Evolutionary conservation across 768 basidiomycete species (phyloP).

Genomic region (Scleroderma bovista): DNA sequence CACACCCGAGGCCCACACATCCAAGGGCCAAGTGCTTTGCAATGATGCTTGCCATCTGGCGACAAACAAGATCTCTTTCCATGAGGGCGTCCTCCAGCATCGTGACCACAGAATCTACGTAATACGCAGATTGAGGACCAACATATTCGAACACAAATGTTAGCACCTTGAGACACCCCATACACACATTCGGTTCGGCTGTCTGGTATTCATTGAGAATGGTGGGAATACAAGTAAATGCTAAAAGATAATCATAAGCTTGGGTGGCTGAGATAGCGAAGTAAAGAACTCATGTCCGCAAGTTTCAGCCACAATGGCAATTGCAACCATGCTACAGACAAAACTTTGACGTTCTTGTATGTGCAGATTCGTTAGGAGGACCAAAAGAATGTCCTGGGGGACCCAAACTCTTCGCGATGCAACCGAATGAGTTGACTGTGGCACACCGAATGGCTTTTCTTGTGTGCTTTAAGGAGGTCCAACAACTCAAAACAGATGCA

Average conservation of each 20-base stretch:
- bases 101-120: constrained; percentile 94
- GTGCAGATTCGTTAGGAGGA: constrained; percentile 91
- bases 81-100: constrained; percentile 98
- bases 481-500: constrained; percentile 98
- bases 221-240: constrained; percentile 98
- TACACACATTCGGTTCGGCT: constrained; percentile 96
- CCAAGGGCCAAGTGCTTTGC: constrained; percentile 97
- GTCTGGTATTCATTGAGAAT: constrained; percentile 98
- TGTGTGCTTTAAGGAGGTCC: constrained; percentile 96
- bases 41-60: constrained; percentile 96
- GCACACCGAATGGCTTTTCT: constrained; percentile 98
- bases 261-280: not conserved
- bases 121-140: constrained; percentile 93
- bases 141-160: constrained; percentile 99
- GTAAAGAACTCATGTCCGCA: constrained; percentile 54
- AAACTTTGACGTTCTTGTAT: constrained; percentile 99
- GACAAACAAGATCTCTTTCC: constrained; percentile 96
- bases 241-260: constrained; percentile 29
- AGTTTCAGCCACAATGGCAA: constrained; percentile 92
- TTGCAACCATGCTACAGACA: constrained; percentile 97
- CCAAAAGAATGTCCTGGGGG: constrained; percentile 96
- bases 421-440: constrained; percentile 98
- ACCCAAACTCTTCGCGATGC: constrained; percentile 98
- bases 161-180: constrained; percentile 95
- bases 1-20: constrained; percentile 93